phyloP scores from a whole-genome alignment of 495 filamentous ascomycete genomes.

The Bryoglossum gracile region DNA sequence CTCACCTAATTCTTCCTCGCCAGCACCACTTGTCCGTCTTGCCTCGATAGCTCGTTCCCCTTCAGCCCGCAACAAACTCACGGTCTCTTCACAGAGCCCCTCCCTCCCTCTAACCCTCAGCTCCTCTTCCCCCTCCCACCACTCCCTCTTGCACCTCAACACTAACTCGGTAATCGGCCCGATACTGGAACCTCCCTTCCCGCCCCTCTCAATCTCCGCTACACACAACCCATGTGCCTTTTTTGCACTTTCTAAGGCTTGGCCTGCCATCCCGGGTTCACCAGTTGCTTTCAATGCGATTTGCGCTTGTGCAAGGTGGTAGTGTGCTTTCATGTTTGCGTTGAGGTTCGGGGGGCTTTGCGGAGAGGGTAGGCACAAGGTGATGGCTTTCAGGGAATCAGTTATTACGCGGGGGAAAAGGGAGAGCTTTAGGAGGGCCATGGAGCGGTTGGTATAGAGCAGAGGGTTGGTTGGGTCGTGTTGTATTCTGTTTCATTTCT shows the following conservation, averaged over 20 bases:
- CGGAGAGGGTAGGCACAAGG: constrained; percentile 41
- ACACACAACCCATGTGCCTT: constrained; percentile 69
- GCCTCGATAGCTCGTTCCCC: constrained; percentile 46
- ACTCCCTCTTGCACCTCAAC: constrained; percentile 69
- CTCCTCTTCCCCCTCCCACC: constrained; percentile 53
- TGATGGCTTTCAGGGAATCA: constrained; percentile 70
- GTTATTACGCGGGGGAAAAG: constrained; percentile 68
- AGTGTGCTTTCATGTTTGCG: constrained; percentile 70
- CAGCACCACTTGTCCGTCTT: constrained; percentile 5
- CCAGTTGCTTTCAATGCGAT: constrained; percentile 65
- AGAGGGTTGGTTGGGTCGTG: constrained; percentile 53
- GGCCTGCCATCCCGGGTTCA: too few species aligned
- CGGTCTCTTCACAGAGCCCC: constrained; percentile 35
- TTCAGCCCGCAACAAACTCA: constrained; percentile 41
- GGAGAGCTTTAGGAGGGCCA: constrained; percentile 65
- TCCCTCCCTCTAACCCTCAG: constrained; percentile 35
- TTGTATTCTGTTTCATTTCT: constrained; percentile 42
- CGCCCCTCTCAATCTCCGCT: constrained; percentile 22
- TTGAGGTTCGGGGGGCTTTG: background rate
- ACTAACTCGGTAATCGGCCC: constrained; percentile 59
- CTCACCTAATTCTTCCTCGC: constrained; percentile 30
- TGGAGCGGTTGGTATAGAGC: constrained; percentile 83
- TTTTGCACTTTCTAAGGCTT: constrained; percentile 64
- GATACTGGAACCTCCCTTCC: constrained; percentile 49
- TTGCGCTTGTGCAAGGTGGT: constrained; percentile 77